These are phyloP conservation scores for Syzygium jambos DNA, from an alignment of 345 rosid species.

Conservation along the genomic window DNA sequence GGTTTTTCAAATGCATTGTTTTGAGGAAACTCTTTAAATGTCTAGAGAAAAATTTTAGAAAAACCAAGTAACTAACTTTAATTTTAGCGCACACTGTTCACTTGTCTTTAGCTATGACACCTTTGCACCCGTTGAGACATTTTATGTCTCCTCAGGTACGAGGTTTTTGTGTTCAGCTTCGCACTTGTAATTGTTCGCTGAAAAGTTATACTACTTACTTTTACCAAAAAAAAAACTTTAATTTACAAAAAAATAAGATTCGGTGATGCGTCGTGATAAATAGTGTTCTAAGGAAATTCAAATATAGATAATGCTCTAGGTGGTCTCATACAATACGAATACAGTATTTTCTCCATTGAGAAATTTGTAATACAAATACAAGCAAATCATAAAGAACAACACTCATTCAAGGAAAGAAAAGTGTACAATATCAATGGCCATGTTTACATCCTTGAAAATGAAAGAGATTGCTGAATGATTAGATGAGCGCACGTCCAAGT, in stretches of 20 bases:
- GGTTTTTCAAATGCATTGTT: not conserved
- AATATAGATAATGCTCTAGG: not conserved
- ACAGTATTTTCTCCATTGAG: not conserved
- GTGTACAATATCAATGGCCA: rapidly evolving
- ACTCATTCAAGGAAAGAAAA: not conserved
- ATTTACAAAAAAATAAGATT: not conserved
- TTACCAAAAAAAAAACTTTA: no score
- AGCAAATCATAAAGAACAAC: not conserved
- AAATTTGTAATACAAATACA: not conserved
- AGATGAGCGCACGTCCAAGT: not conserved
- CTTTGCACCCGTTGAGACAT: no score
- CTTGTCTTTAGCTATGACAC: no score
- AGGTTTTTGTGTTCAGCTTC: no score
- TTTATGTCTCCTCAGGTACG: no score
- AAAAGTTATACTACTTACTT: no score
- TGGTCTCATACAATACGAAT: rapidly evolving
- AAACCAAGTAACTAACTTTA: not conserved
- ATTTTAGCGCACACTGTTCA: no score
- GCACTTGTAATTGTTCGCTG: no score
- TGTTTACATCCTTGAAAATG: not conserved
- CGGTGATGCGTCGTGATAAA: not conserved
- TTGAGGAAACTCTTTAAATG: not conserved
- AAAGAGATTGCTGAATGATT: not conserved
- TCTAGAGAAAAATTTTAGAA: not conserved
- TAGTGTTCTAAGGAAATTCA: not conserved